Base-by-base conservation (phyloP, 2,329 filamentous ascomycete species). In the Madurella fahalii region DNA sequence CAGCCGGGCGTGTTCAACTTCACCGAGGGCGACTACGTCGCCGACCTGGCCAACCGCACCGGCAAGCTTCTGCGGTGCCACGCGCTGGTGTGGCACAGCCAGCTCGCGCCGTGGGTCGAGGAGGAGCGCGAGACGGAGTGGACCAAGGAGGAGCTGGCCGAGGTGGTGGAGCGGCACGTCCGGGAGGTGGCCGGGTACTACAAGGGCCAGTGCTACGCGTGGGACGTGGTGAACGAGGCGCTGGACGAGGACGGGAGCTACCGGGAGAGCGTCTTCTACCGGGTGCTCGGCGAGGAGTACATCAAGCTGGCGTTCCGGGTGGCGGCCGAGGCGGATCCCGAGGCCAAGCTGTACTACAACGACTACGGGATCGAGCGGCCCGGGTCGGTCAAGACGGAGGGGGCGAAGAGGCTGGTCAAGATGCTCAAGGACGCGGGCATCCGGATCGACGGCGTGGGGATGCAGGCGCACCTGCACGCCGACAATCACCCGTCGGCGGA, bases 371-470 rank as follows among this genome's bases (percentile, higher is more conserved):
- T 84, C 58, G 83, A 86, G 67, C 34, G 70, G 71, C 30, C 53
- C 2, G 47, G 30, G 1, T 47, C 46, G 2, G 63, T 70, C 47
- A 81, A 82, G 69, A 72, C 73, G 9, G 70, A 72, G 15, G 71
- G 68, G 1, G 73, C 73, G 0, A 60, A 71, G 17, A 64, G 72
- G 18, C 72, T 81, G 30, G 71, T 81, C 40, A 64, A 70, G 54
- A 69, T 72, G 46, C 59, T 80, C 18, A 68, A 74, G 58, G 63
- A 70, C 3, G 72, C 74, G 2, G 76, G 79, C 7, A 71, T 77
- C 25, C 75, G 75, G 43, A 81, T 86, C 56, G 79, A 86, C 56
- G 82, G 83, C 49, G 74, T 86, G 2, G 83, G 84, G 7, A 72
- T 85, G 62, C 81, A 86, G 65, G 75, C 73, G 1, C 83, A 86